phyloP scores from a whole-genome alignment of 768 basidiomycete genomes.

The Infundibulicybe gibba region DNA sequence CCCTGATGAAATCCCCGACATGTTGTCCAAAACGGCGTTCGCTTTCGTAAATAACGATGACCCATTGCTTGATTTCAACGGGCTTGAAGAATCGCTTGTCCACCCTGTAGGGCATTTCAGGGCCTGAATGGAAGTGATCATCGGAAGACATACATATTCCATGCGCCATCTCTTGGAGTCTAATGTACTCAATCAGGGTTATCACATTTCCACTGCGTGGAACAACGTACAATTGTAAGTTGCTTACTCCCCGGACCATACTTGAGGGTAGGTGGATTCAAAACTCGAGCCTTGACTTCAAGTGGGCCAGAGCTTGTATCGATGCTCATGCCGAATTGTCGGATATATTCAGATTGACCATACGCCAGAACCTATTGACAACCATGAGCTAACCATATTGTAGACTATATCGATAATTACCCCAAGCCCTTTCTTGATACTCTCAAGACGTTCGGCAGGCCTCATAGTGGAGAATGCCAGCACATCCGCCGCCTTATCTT shows the following conservation, averaged over 20 bases:
- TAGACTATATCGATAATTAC: slow-evolving; percentile 36
- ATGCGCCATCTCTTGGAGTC: slow-evolving; percentile 62
- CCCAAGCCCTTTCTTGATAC: slow-evolving; percentile 43
- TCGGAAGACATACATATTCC: slow-evolving; percentile 63
- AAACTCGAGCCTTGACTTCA: slow-evolving; percentile 49
- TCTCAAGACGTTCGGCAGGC: slow-evolving; percentile 52
- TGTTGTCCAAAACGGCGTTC: slow-evolving; percentile 44
- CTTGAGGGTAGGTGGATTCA: slow-evolving; percentile 58
- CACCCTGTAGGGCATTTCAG: slow-evolving; percentile 44
- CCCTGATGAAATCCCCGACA: slow-evolving; percentile 47
- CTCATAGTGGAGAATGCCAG: slow-evolving; percentile 65
- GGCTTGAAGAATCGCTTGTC: slow-evolving; percentile 66
- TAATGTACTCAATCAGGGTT: slow-evolving; percentile 20
- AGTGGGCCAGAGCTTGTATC: slow-evolving; percentile 43
- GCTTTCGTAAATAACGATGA: slow-evolving; percentile 61
- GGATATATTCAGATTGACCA: slow-evolving; percentile 69
- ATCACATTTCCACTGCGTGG: too few species aligned
- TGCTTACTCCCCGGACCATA: slow-evolving; percentile 58
- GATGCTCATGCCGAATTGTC: slow-evolving; percentile 65
- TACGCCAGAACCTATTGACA: slow-evolving; percentile 50
- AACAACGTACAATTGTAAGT: slow-evolving; percentile 43
- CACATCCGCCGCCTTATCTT: slow-evolving; percentile 60
- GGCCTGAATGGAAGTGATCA: slow-evolving; percentile 25
- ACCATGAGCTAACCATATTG: neutral
- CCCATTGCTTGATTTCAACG: slow-evolving; percentile 52